Conservation (phyloP, 352 stramenopile species). For the Globisporangium viniferum region DNA sequence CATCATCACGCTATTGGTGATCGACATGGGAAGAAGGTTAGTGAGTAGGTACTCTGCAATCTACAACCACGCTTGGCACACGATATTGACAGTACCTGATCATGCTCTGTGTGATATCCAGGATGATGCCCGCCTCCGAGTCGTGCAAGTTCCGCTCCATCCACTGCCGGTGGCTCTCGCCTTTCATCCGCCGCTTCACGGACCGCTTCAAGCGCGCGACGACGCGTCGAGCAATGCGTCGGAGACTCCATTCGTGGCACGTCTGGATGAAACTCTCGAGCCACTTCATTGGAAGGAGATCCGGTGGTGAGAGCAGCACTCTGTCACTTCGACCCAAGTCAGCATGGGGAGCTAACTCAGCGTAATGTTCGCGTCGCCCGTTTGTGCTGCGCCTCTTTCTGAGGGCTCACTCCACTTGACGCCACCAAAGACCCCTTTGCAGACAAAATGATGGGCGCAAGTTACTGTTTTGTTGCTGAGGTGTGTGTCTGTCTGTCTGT, state of each 20-base stretch:
- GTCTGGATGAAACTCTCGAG: constrained; percentile 12
- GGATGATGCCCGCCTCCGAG: constrained; percentile 46
- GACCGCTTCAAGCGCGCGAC: constrained; percentile 19
- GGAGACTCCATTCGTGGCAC: constrained; percentile 18
- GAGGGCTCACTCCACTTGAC: not conserved
- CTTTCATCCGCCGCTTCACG: constrained; percentile 61
- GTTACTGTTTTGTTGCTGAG: not conserved
- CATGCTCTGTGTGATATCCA: constrained; percentile 54
- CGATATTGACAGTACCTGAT: constrained; percentile 28
- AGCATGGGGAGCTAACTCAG: not conserved
- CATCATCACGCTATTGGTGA: constrained; percentile 38
- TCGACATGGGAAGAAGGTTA: not conserved
- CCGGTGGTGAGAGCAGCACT: not conserved
- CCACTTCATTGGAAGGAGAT: constrained; percentile 4
- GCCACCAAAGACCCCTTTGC: not conserved
- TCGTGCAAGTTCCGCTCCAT: constrained; percentile 72
- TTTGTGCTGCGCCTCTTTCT: not conserved
- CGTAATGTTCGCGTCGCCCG: not conserved
- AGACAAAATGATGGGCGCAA: not conserved
- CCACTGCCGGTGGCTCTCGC: constrained; percentile 64
- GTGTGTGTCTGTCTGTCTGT: not conserved
- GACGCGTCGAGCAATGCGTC: constrained; percentile 4
- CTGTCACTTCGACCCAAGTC: not conserved
- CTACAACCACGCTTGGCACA: not conserved
- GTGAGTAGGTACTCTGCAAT: not conserved